Percentiles rank a stretch among this genome's conserved stretches.
Evolutionary conservation across 768 basidiomycete genomes (phyloP).

Genomic region (Leccinellum luteum): DNA sequence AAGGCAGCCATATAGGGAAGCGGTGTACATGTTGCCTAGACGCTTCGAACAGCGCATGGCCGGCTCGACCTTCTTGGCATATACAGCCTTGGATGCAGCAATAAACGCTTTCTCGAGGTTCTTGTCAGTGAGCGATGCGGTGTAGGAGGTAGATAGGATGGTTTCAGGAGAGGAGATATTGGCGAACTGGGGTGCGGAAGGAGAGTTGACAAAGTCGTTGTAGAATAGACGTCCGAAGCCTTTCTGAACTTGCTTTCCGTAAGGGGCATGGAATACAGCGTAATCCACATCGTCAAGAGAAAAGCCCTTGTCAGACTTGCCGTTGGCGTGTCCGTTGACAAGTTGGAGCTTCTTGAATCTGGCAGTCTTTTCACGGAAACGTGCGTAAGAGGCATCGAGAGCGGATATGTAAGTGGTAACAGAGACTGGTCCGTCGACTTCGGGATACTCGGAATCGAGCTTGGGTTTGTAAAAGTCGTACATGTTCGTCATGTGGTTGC

Average conservation of each 20-base stretch:
- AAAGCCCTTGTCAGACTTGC: constrained; percentile 42
- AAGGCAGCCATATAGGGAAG: constrained; percentile 91
- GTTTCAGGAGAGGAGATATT: constrained; percentile 69
- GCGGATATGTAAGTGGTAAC: constrained; percentile 94
- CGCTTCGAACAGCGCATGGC: constrained; percentile 85
- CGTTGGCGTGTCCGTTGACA: constrained; percentile 36
- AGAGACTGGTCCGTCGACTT: constrained; percentile 95
- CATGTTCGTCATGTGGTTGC: constrained; percentile 94
- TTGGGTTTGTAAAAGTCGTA: constrained; percentile 99
- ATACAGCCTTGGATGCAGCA: constrained; percentile 68
- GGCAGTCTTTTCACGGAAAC: constrained; percentile 79
- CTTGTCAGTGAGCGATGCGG: constrained; percentile 88
- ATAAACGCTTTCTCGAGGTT: constrained; percentile 94
- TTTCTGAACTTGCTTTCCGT: constrained; percentile 98
- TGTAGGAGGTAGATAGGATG: constrained; percentile 62
- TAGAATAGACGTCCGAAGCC: constrained; percentile 89
- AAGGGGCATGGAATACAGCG: constrained; percentile 94
- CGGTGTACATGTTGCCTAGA: constrained; percentile 99
- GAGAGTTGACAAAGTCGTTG: constrained; percentile 88
- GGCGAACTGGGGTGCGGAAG: constrained; percentile 65
- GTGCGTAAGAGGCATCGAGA: constrained; percentile 83
- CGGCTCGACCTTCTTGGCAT: constrained; percentile 73
- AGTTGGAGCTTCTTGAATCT: constrained; percentile 52
- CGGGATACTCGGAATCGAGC: constrained; percentile 91
- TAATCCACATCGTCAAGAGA: constrained; percentile 87